Evolutionary conservation across 2,329 filamentous ascomycete genomes (phyloP).

Genomic region (Alternaria rosae): DNA sequence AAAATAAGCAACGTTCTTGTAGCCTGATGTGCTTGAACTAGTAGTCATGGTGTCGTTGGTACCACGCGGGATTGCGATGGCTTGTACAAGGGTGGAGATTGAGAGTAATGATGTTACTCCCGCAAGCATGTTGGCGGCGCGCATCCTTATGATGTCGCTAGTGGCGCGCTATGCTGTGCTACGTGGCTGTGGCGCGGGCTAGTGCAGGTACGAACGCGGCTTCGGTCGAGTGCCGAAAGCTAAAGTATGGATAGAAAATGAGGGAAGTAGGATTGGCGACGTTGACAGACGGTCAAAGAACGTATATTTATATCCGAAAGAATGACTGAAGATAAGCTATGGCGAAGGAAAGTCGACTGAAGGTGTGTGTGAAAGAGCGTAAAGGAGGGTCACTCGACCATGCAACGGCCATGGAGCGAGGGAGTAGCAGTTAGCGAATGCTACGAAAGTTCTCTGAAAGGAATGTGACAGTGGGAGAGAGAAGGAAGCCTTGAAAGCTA

Average conservation of each 20-base stretch:
- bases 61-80: slow-evolving; percentile 33
- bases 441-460: slow-evolving; percentile 30
- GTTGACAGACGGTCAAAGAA: neutral
- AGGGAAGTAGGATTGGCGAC: neutral
- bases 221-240: slow-evolving; percentile 13
- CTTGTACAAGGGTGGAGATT: slow-evolving; percentile 24
- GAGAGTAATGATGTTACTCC: slow-evolving; percentile 31
- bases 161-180: slow-evolving; percentile 32
- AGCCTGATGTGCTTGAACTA: slow-evolving; percentile 34
- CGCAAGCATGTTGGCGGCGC: slow-evolving; percentile 30
- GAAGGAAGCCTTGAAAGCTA: slow-evolving; percentile 17
- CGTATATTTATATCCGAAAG: slow-evolving; percentile 2
- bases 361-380: slow-evolving; percentile 3
- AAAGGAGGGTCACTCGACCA: slow-evolving; percentile 15
- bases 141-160: slow-evolving; percentile 32
- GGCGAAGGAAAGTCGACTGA: neutral
- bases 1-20: slow-evolving; percentile 49
- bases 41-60: slow-evolving; percentile 16
- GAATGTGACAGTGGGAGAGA: slow-evolving; percentile 34
- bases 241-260: neutral
- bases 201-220: slow-evolving; percentile 25
- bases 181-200: slow-evolving; percentile 31
- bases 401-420: slow-evolving; percentile 15
- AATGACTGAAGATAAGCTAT: neutral
- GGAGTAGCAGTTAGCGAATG: slow-evolving; percentile 28